Evolutionary conservation across 768 basidiomycete species (phyloP).

Genomic region (Postia placenta): DNA sequence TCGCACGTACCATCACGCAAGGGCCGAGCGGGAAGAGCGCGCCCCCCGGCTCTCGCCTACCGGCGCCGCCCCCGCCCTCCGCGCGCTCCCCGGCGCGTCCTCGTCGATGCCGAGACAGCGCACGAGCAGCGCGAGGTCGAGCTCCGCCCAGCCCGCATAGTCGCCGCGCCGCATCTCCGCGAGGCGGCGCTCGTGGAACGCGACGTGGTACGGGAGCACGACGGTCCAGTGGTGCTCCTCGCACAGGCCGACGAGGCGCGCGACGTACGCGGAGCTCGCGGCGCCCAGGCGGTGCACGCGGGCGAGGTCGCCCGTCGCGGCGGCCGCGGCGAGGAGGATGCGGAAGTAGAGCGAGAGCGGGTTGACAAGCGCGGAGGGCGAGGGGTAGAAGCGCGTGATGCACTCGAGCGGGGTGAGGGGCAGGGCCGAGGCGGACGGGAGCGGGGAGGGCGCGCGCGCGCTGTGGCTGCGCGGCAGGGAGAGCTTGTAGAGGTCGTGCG

Average conservation of each 20-base stretch:
- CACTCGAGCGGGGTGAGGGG: background rate
- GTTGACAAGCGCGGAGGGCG: background rate
- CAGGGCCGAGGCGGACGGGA: background rate
- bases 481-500: constrained; percentile 5
- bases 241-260: background rate
- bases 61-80: background rate
- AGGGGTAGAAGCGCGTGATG: constrained; percentile 3
- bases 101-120: background rate
- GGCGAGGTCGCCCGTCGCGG: background rate
- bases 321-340: constrained; percentile 4
- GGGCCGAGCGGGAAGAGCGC: too few relatives aligned
- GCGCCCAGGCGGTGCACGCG: background rate
- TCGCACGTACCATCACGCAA: too few relatives aligned
- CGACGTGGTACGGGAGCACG: constrained; percentile 2
- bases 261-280: constrained; percentile 1
- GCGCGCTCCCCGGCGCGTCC: background rate
- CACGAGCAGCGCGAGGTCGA: background rate
- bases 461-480: background rate
- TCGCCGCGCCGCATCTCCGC: constrained; percentile 1
- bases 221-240: constrained; percentile 2
- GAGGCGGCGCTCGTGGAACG: background rate
- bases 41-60: too few relatives aligned
- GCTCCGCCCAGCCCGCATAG: background rate
- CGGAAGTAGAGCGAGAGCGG: constrained; percentile 2
- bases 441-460: background rate